Evolutionary conservation across 768 basidiomycete species (phyloP).

Genomic region (Serpula lacrymans): DNA sequence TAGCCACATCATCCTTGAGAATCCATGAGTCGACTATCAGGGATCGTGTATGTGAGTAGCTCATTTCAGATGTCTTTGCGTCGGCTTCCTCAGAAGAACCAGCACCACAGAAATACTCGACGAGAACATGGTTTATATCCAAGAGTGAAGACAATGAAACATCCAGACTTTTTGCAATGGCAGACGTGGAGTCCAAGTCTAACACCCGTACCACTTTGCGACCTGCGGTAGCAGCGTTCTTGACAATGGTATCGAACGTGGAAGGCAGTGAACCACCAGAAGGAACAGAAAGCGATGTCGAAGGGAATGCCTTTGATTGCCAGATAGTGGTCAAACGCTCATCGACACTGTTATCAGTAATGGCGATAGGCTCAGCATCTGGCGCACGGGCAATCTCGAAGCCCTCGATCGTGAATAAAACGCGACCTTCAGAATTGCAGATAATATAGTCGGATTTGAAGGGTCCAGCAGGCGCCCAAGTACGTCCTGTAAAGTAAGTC

Average conservation of each 20-base stretch:
- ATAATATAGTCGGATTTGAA: conserved; percentile 24
- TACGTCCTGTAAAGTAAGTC: conserved; percentile 22
- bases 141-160: conserved; percentile 12
- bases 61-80: conserved; percentile 13
- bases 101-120: conserved; percentile 16
- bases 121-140: conserved; percentile 9
- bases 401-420: conserved; percentile 30
- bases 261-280: background rate
- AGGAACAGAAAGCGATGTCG: conserved; percentile 9
- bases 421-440: conserved; percentile 23
- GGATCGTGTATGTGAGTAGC: conserved; percentile 10
- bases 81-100: conserved; percentile 17
- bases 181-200: conserved; percentile 17
- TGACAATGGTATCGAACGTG: conserved; percentile 15
- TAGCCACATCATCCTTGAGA: no score
- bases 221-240: conserved; percentile 14
- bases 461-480: conserved; percentile 20
- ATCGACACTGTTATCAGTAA: conserved; percentile 21
- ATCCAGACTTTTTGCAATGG: conserved; percentile 17
- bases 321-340: conserved; percentile 28
- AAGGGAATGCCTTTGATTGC: conserved; percentile 28
- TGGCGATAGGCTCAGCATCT: conserved; percentile 20
- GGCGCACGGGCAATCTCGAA: conserved; percentile 32
- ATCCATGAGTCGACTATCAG: conserved; percentile 19
- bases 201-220: conserved; percentile 22